A percentile compares a stretch with the other conserved stretches of the same genome.
phyloP scores from a whole-genome alignment of 2,329 filamentous ascomycete species.

The Plenodomus tracheiphilus region DNA sequence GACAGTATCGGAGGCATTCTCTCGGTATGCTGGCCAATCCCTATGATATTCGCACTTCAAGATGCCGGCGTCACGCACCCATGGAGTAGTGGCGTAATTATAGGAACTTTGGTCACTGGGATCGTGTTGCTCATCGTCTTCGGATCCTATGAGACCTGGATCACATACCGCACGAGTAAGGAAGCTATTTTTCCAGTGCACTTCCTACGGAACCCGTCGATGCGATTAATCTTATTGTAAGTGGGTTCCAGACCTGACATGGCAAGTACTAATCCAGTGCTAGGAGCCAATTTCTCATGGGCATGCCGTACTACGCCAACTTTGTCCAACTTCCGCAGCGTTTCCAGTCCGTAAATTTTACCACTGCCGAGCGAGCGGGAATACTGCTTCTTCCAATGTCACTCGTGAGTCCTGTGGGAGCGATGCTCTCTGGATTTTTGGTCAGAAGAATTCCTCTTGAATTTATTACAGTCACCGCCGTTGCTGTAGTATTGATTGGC shows the following conservation, averaged over 20 bases:
- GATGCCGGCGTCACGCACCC: constrained; percentile 29
- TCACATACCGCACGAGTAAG: constrained; percentile 26
- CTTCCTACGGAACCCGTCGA: constrained; percentile 28
- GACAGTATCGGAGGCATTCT: constrained; percentile 34
- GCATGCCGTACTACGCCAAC: constrained; percentile 33
- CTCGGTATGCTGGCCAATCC: constrained; percentile 36
- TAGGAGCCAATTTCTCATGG: constrained; percentile 32
- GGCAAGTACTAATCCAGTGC: background rate
- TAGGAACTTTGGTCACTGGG: constrained; percentile 34
- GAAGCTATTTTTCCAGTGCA: constrained; percentile 34
- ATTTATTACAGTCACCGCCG: constrained; percentile 23
- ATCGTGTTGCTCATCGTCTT: constrained; percentile 28
- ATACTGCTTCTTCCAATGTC: constrained; percentile 36
- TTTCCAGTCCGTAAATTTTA: constrained; percentile 38
- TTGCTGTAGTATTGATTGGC: constrained; percentile 24
- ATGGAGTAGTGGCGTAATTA: constrained; percentile 34
- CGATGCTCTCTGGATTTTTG: constrained; percentile 26
- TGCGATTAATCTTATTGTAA: constrained; percentile 29
- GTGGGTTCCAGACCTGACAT: background rate
- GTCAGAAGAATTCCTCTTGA: constrained; percentile 26
- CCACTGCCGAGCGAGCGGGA: constrained; percentile 33
- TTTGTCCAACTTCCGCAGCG: constrained; percentile 40
- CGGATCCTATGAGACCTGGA: constrained; percentile 32
- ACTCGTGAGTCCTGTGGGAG: constrained; percentile 31
- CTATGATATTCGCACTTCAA: constrained; percentile 38